Conservation (phyloP, 208 protist species). For the Jaenimonas drosophilae region DNA sequence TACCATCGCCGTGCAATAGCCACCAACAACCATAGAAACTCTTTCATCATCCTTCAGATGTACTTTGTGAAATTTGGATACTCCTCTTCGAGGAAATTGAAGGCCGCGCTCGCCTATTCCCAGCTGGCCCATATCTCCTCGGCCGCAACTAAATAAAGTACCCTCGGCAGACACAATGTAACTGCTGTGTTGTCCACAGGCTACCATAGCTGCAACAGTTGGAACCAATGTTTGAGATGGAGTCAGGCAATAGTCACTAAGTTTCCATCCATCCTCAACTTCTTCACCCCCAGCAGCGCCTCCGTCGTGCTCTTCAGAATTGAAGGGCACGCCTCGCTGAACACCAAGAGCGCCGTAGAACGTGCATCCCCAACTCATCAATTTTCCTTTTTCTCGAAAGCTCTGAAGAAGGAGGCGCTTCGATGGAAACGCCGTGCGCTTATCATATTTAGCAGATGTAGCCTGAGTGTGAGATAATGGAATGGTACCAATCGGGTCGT, state of each 20-base stretch:
- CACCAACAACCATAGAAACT: constrained; percentile 41
- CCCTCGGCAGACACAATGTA: constrained; percentile 25
- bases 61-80: constrained; percentile 16
- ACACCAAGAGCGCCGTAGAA: constrained; percentile 20
- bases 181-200: constrained; percentile 20
- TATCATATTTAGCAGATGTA: too few species aligned
- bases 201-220: too few species aligned
- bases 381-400: constrained; percentile 18
- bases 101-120: constrained; percentile 17
- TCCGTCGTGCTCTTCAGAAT: too few species aligned
- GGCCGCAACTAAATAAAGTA: constrained; percentile 25
- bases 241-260: too few species aligned
- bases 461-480: too few species aligned
- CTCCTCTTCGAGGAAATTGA: not conserved
- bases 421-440: too few species aligned
- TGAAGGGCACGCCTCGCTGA: too few species aligned
- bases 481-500: too few species aligned
- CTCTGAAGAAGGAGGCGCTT: constrained; percentile 16
- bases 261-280: too few species aligned
- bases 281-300: too few species aligned
- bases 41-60: constrained; percentile 18
- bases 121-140: constrained; percentile 45
- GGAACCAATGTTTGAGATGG: too few species aligned
- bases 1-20: constrained; percentile 27
- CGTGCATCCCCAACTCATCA: constrained; percentile 24